phyloP scores from a whole-genome alignment of 129 eudicot genomes.

The Chrysanthemum makinoi region DNA sequence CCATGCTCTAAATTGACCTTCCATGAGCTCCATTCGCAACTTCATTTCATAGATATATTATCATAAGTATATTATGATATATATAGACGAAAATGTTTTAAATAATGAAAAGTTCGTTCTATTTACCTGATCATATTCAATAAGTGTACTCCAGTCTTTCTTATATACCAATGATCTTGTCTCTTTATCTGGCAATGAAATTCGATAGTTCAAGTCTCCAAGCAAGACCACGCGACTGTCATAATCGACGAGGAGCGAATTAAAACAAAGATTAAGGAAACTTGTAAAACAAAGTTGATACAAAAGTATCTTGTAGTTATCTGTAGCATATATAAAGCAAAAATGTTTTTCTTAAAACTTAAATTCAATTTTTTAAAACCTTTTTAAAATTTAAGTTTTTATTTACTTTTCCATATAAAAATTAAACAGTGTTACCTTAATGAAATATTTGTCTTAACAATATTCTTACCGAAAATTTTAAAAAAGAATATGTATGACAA shows the following conservation, averaged over 20 bases:
- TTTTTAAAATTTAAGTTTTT: no score
- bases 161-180: conserved; percentile 51
- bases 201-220: conserved; percentile 79
- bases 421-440: no score
- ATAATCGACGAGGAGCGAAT: not conserved
- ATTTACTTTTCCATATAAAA: no score
- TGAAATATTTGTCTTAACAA: no score
- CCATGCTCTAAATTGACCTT: conserved; percentile 72
- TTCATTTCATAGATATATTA: conserved; percentile 17
- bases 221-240: conserved; percentile 58
- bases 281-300: no score
- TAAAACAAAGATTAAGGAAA: not conserved
- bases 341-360: no score
- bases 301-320: no score
- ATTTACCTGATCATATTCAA: conserved; percentile 72
- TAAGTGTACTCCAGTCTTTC: conserved; percentile 51
- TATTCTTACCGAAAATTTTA: no score
- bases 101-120: not conserved
- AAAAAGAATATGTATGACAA: no score
- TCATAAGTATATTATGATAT: not conserved
- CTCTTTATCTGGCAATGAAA: conserved; percentile 54
- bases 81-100: not conserved
- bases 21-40: conserved; percentile 54
- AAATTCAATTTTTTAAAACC: no score
- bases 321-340: no score